These are phyloP conservation scores for Logfia minima DNA, from an alignment of 129 eudicot species.

Conservation along the genomic window DNA sequence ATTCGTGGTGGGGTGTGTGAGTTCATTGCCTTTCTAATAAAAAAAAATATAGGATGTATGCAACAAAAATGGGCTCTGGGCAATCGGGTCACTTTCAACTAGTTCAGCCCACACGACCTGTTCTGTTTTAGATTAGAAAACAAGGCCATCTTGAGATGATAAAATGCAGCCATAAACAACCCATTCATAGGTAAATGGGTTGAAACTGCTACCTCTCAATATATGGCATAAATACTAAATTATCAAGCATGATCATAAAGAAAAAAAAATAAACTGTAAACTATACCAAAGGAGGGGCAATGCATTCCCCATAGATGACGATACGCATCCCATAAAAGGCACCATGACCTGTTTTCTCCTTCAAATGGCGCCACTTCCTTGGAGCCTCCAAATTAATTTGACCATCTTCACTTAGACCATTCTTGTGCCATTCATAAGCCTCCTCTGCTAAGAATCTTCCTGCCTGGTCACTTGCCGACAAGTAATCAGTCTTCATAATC, in stretches of 20 bases:
- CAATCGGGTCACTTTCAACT: background rate
- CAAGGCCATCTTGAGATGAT: too few relatives aligned
- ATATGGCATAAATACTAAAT: background rate
- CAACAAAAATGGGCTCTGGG: background rate
- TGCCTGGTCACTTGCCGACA: constrained; percentile 73
- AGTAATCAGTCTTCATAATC: constrained; percentile 87
- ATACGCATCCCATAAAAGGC: constrained; percentile 85
- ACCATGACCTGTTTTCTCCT: constrained; percentile 89
- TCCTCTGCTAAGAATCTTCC: constrained; percentile 77
- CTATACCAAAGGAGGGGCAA: constrained; percentile 86
- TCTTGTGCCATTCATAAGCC: constrained; percentile 92
- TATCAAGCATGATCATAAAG: background rate
- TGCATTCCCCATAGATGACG: constrained; percentile 90
- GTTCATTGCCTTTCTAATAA: too few relatives aligned
- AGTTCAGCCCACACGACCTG: background rate
- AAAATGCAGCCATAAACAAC: background rate
- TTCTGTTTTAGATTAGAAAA: background rate
- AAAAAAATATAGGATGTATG: background rate
- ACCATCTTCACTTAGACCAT: constrained; percentile 73
- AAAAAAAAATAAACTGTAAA: background rate
- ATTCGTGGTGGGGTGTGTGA: too few relatives aligned
- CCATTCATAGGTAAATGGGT: background rate
- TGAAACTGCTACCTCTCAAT: background rate
- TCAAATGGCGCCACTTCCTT: constrained; percentile 89
- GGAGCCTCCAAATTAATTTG: constrained; percentile 88